Percentiles rank a stretch among this genome's conserved stretches.
These are phyloP conservation scores for Microcyclosporella mali DNA, from an alignment of 2,329 filamentous ascomycete genomes.

Conservation along the genomic window DNA sequence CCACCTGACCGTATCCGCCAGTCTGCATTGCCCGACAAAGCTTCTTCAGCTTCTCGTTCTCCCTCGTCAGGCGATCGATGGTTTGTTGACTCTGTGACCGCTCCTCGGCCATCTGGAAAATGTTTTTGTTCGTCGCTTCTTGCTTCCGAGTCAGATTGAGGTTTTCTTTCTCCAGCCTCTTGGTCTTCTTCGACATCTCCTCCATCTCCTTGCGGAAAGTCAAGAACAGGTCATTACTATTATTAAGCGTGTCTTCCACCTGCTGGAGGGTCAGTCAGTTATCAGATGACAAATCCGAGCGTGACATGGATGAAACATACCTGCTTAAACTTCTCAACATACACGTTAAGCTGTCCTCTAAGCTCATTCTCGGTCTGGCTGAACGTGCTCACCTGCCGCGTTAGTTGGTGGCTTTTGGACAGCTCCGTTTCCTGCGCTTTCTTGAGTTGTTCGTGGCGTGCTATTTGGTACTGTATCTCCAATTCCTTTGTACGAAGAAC, in stretches of 20 bases:
- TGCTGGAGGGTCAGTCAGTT: slow-evolving; percentile 49
- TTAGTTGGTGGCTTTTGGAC: slow-evolving; percentile 74
- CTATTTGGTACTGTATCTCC: slow-evolving; percentile 87
- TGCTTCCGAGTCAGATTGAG: slow-evolving; percentile 85
- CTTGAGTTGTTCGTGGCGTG: slow-evolving; percentile 81
- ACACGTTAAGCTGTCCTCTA: slow-evolving; percentile 91
- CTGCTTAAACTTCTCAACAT: slow-evolving; percentile 99
- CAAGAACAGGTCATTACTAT: slow-evolving; percentile 93
- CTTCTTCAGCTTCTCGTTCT: slow-evolving; percentile 85
- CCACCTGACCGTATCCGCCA: slow-evolving; percentile 69
- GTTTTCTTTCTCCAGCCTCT: slow-evolving; percentile 94
- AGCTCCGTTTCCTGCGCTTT: slow-evolving; percentile 80
- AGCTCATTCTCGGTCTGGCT: slow-evolving; percentile 93
- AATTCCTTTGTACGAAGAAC: slow-evolving; percentile 90
- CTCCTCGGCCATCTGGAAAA: slow-evolving; percentile 95
- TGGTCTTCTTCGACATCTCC: slow-evolving; percentile 99
- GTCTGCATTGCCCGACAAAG: slow-evolving; percentile 96
- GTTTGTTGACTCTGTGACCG: slow-evolving; percentile 69
- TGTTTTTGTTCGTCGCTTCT: slow-evolving; percentile 87
- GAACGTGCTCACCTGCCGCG: slow-evolving; percentile 87
- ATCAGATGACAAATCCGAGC: slow-evolving; percentile 15
- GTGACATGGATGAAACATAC: slow-evolving; percentile 44
- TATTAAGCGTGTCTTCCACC: slow-evolving; percentile 98
- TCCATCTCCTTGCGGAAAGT: slow-evolving; percentile 99
- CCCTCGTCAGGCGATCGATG: slow-evolving; percentile 72